These are phyloP conservation scores for Effrenium voratum DNA, from an alignment of 73 alveolate species.

Conservation along the genomic window DNA sequence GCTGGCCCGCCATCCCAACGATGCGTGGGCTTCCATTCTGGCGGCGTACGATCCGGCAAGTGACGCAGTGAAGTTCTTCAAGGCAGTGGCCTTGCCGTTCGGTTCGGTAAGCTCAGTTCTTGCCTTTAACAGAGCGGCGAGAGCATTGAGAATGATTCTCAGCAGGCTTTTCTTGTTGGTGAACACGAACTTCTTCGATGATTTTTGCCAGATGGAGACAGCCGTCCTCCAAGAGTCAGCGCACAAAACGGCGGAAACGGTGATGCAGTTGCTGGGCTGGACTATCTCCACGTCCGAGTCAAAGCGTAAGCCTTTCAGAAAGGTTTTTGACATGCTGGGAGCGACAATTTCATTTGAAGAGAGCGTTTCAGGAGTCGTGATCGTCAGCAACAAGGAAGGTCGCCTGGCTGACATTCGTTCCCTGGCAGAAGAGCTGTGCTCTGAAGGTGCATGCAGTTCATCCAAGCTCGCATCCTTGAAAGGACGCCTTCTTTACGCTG, in stretches of 20 bases:
- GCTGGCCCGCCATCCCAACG: neutral
- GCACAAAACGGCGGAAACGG: neutral
- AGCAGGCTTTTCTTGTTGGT: neutral
- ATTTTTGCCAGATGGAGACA: conserved; percentile 14
- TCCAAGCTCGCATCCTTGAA: neutral
- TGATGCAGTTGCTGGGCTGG: neutral
- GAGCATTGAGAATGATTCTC: neutral
- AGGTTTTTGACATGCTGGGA: neutral
- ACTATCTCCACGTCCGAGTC: neutral
- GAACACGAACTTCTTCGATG: neutral
- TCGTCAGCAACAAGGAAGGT: neutral
- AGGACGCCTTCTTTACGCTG: neutral
- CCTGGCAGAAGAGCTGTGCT: neutral
- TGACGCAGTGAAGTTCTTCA: neutral
- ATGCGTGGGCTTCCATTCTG: neutral
- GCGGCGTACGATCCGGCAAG: neutral
- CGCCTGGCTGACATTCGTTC: neutral
- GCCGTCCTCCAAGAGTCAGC: neutral
- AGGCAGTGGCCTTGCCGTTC: neutral
- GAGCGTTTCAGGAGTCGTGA: neutral
- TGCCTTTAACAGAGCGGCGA: neutral
- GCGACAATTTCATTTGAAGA: neutral
- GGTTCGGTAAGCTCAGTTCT: neutral
- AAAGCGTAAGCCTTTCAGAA: neutral
- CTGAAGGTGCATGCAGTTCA: neutral